phyloP scores from a whole-genome alignment of 495 filamentous ascomycete genomes.

The Sabuloglossum arenarium region DNA sequence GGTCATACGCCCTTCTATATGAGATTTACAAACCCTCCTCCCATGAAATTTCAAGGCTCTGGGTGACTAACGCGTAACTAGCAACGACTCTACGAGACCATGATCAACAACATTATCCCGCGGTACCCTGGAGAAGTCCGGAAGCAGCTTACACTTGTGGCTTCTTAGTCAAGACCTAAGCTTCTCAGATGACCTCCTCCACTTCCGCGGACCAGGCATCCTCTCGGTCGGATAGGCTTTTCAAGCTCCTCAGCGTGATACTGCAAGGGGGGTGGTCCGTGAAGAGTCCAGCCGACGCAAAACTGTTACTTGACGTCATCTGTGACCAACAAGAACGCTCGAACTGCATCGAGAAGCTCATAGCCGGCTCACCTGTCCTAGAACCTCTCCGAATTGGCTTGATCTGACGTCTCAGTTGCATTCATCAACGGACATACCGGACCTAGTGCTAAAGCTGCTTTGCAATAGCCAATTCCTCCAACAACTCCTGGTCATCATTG shows the following conservation, averaged over 20 bases:
- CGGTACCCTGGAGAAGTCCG: too few species aligned
- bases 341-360: conserved; percentile 31
- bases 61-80: too few species aligned
- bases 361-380: conserved; percentile 26
- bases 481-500: conserved; percentile 28
- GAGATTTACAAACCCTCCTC: too few species aligned
- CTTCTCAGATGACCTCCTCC: not conserved
- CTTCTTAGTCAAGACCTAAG: not conserved
- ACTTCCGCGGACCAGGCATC: not conserved
- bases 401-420: conserved; percentile 20
- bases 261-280: conserved; percentile 16
- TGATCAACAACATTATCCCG: too few species aligned
- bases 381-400: conserved; percentile 27
- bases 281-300: conserved; percentile 19
- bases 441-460: too few species aligned
- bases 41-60: too few species aligned
- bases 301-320: conserved; percentile 40
- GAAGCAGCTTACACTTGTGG: too few species aligned
- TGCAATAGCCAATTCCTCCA: too few species aligned
- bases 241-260: conserved; percentile 16
- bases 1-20: too few species aligned
- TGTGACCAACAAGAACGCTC: conserved; percentile 24
- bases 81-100: too few species aligned
- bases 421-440: conserved; percentile 22
- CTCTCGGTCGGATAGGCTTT: not conserved